Evolutionary conservation across 2,329 filamentous ascomycete genomes (phyloP).

Genomic region (Colletotrichum sp.): DNA sequence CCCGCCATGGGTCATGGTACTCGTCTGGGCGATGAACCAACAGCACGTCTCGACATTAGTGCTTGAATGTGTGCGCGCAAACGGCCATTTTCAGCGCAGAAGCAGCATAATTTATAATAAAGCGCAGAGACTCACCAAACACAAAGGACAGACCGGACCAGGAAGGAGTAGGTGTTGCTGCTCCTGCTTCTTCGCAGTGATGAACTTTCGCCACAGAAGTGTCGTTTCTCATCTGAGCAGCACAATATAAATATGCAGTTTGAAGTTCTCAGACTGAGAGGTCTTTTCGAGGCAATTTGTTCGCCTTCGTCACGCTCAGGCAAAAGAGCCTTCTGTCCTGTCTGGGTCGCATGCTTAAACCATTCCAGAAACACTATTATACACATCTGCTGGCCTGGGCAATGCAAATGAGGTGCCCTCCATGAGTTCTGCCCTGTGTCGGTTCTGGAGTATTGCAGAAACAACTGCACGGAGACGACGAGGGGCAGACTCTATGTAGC

Average conservation of each 20-base stretch:
- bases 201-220: no score
- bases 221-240: background rate
- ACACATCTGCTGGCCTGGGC: no score
- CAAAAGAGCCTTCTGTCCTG: no score
- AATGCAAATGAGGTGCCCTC: fast-evolving
- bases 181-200: background rate
- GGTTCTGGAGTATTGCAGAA: background rate
- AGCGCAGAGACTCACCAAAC: background rate
- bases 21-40: background rate
- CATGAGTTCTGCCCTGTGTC: background rate
- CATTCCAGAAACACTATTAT: no score
- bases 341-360: no score
- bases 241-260: background rate
- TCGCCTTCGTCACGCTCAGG: no score
- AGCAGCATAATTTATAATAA: background rate
- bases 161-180: background rate
- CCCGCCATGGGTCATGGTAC: fast-evolving
- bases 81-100: background rate
- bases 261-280: fast-evolving
- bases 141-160: fast-evolving
- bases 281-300: background rate
- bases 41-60: background rate
- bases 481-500: background rate
- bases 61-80: background rate
- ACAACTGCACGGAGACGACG: background rate